These are phyloP conservation scores for Leptomonas seymouri DNA, from an alignment of 208 protist species.

Conservation along the genomic window DNA sequence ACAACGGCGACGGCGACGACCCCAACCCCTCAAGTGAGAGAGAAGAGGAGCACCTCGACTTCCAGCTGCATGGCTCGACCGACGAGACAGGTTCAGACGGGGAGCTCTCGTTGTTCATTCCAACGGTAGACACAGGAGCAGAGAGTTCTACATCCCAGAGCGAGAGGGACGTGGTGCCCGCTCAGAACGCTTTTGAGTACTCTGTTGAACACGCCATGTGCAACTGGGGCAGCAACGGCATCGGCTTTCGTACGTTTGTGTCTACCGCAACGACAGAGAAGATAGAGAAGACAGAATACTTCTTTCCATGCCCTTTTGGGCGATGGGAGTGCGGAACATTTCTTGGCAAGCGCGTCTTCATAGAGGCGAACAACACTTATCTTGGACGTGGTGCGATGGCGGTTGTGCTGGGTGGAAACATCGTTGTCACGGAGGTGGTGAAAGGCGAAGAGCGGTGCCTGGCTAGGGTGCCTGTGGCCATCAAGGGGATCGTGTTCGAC, in stretches of 20 bases:
- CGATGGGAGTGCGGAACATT: constrained; percentile 37
- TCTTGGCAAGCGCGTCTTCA: constrained; percentile 22
- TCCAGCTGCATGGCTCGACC: neutral
- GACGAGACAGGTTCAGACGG: constrained; percentile 5
- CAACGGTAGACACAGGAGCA: constrained; percentile 7
- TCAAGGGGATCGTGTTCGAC: constrained; percentile 30
- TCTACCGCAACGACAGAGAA: neutral
- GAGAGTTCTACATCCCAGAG: neutral
- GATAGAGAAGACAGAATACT: neutral
- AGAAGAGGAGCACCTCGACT: neutral
- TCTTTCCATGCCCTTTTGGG: constrained; percentile 17
- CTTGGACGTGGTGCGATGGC: constrained; percentile 25
- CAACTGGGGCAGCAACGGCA: neutral
- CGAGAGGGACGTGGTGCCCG: neutral
- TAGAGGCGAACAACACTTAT: constrained; percentile 10
- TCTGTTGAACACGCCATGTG: neutral
- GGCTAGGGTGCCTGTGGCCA: constrained; percentile 21
- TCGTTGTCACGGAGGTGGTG: constrained; percentile 19
- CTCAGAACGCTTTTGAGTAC: neutral
- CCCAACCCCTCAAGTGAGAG: neutral
- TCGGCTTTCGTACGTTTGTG: neutral
- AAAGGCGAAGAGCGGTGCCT: constrained; percentile 12
- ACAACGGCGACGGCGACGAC: neutral
- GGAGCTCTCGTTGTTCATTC: constrained; percentile 17
- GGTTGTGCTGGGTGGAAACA: constrained; percentile 18